Conservation (phyloP, 2,329 filamentous ascomycete species). For the Talaromyces sp. region DNA sequence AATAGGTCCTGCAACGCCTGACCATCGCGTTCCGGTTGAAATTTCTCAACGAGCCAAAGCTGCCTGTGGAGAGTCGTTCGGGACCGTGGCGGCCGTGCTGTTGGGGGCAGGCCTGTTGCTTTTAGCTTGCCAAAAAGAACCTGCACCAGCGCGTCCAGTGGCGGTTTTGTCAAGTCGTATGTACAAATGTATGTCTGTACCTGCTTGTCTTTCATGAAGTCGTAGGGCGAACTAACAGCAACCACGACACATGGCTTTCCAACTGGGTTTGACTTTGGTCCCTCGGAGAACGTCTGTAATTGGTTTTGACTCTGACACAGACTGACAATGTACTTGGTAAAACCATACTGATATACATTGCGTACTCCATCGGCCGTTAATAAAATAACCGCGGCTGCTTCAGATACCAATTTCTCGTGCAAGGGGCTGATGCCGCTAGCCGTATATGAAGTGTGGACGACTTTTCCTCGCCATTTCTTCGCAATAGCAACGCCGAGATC, state of each 20-base stretch:
- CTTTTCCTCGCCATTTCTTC: slow-evolving; percentile 11
- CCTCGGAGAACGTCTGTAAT: background rate
- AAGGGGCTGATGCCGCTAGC: slow-evolving; percentile 11
- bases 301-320: slow-evolving; percentile 5
- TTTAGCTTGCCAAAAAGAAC: slow-evolving; percentile 10
- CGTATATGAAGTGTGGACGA: slow-evolving; percentile 11
- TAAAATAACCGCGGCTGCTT: slow-evolving; percentile 7
- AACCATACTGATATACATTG: slow-evolving; percentile 12
- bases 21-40: slow-evolving; percentile 5
- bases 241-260: slow-evolving; percentile 10
- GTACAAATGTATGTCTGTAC: slow-evolving; percentile 7
- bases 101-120: slow-evolving; percentile 3
- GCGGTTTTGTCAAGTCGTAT: slow-evolving; percentile 8
- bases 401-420: slow-evolving; percentile 9
- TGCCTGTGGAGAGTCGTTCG: slow-evolving; percentile 4
- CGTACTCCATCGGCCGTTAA: slow-evolving; percentile 11
- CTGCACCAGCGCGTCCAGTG: slow-evolving; percentile 5
- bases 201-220: slow-evolving; percentile 11
- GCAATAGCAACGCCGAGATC: slow-evolving; percentile 8
- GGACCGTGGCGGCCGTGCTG: slow-evolving; percentile 1
- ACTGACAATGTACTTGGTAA: slow-evolving; percentile 10
- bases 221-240: slow-evolving; percentile 10
- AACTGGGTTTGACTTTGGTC: background rate
- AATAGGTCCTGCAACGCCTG: slow-evolving; percentile 6
- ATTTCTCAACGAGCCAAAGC: slow-evolving; percentile 10